phyloP scores from a whole-genome alignment of 352 stramenopile species.

The Thraustotheca clavata region DNA sequence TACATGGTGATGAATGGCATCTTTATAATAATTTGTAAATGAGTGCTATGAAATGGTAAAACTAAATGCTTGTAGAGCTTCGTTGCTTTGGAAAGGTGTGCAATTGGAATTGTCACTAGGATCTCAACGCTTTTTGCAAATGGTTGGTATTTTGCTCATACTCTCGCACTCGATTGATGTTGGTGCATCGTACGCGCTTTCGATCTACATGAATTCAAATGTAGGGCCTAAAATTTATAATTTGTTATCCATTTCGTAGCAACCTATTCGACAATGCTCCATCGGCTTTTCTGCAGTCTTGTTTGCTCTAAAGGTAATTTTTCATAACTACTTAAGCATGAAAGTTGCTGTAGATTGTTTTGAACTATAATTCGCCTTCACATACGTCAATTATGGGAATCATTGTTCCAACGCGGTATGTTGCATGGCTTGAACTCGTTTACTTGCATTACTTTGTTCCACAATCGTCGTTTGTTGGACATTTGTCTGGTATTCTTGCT shows the following conservation, averaged over 20 bases:
- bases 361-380: slow-evolving; percentile 64
- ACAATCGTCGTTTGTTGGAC: slow-evolving; percentile 72
- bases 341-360: slow-evolving; percentile 18
- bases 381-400: slow-evolving; percentile 61
- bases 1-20: slow-evolving; percentile 80
- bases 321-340: background rate
- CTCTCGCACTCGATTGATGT: slow-evolving; percentile 59
- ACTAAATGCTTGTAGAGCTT: slow-evolving; percentile 41
- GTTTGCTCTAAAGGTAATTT: slow-evolving; percentile 62
- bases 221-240: background rate
- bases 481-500: slow-evolving; percentile 79
- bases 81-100: slow-evolving; percentile 79
- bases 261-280: slow-evolving; percentile 43
- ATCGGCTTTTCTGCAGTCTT: slow-evolving; percentile 73
- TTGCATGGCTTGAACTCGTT: slow-evolving; percentile 80
- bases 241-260: slow-evolving; percentile 22
- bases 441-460: slow-evolving; percentile 77
- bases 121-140: slow-evolving; percentile 36
- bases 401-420: slow-evolving; percentile 77
- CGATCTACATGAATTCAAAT: slow-evolving; percentile 12
- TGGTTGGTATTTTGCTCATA: slow-evolving; percentile 45
- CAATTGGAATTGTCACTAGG: slow-evolving; percentile 56
- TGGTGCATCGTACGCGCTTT: slow-evolving; percentile 27
- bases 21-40: slow-evolving; percentile 87
- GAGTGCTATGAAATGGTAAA: background rate